Evolutionary conservation across 31 red algal genomes (phyloP).

Genomic region (Endocladia muricata): DNA sequence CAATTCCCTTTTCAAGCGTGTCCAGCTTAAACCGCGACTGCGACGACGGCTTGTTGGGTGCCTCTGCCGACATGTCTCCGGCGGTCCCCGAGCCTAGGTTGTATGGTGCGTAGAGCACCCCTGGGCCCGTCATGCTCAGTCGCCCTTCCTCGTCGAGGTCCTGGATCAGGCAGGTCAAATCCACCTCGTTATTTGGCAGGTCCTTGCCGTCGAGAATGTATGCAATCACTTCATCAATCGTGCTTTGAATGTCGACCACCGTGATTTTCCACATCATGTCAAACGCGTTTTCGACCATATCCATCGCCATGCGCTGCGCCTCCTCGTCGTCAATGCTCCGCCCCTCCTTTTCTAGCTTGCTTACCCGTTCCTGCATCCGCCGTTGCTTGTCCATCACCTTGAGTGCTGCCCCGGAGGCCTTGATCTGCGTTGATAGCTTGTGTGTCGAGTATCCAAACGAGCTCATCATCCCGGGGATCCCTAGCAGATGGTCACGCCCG

Average conservation of each 20-base stretch:
- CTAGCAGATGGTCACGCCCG: conserved; percentile 55
- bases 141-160: conserved; percentile 64
- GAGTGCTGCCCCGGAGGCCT: conserved; percentile 49
- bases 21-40: conserved; percentile 46
- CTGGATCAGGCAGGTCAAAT: conserved; percentile 47
- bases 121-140: conserved; percentile 34
- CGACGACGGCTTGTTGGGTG: not conserved
- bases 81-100: conserved; percentile 14
- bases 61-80: conserved; percentile 12
- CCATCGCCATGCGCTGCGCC: conserved; percentile 66
- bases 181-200: conserved; percentile 43
- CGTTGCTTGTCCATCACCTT: conserved; percentile 78
- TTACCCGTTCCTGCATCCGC: conserved; percentile 66
- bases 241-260: conserved; percentile 76
- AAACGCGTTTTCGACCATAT: conserved; percentile 82
- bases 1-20: conserved; percentile 63
- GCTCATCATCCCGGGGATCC: conserved; percentile 61
- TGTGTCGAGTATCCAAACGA: conserved; percentile 70
- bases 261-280: conserved; percentile 94
- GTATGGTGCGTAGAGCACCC: conserved; percentile 27
- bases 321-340: conserved; percentile 50
- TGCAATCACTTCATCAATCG: conserved; percentile 66
- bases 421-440: conserved; percentile 68
- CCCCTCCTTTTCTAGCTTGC: conserved; percentile 56
- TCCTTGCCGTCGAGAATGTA: conserved; percentile 63